These are phyloP conservation scores for Candida taoyuanica DNA, from an alignment of 805 yeast species.

Conservation along the genomic window DNA sequence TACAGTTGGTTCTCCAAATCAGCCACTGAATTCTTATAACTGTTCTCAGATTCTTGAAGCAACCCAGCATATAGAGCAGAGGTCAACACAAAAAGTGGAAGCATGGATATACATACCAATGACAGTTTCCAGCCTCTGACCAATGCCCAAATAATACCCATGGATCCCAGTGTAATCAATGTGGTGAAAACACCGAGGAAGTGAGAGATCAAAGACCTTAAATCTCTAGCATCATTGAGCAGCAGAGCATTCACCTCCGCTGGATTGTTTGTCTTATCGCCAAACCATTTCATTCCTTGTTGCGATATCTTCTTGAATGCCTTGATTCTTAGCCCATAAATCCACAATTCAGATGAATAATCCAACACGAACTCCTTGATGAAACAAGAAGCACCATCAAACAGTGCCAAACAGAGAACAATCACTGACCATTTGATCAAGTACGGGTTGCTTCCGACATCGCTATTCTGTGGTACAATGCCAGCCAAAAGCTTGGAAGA, in stretches of 20 bases:
- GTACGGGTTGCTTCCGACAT: constrained; percentile 30
- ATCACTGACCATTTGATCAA: constrained; percentile 62
- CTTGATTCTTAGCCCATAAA: constrained; percentile 44
- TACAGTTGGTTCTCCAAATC: constrained; percentile 44
- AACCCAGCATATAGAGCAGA: constrained; percentile 49
- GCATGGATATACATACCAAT: constrained; percentile 71
- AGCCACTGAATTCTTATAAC: constrained; percentile 54
- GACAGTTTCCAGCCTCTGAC: constrained; percentile 82
- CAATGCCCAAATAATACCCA: constrained; percentile 77
- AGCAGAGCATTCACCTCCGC: constrained; percentile 61
- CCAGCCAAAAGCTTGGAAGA: constrained; percentile 66
- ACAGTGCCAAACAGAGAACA: constrained; percentile 55
- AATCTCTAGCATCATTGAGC: constrained; percentile 78
- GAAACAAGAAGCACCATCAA: constrained; percentile 58
- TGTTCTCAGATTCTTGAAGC: constrained; percentile 51
- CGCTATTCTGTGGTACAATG: constrained; percentile 45
- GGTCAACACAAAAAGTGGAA: constrained; percentile 55
- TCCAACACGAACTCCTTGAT: constrained; percentile 46
- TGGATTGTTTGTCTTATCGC: constrained; percentile 33
- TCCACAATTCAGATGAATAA: constrained; percentile 65
- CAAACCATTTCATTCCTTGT: constrained; percentile 54
- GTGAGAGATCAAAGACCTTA: constrained; percentile 59
- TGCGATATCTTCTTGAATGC: constrained; percentile 45
- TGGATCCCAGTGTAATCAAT: constrained; percentile 45
- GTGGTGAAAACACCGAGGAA: constrained; percentile 53